Base-by-base conservation (phyloP, 208 protist genomes). In the Jaenimonas drosophilae region DNA sequence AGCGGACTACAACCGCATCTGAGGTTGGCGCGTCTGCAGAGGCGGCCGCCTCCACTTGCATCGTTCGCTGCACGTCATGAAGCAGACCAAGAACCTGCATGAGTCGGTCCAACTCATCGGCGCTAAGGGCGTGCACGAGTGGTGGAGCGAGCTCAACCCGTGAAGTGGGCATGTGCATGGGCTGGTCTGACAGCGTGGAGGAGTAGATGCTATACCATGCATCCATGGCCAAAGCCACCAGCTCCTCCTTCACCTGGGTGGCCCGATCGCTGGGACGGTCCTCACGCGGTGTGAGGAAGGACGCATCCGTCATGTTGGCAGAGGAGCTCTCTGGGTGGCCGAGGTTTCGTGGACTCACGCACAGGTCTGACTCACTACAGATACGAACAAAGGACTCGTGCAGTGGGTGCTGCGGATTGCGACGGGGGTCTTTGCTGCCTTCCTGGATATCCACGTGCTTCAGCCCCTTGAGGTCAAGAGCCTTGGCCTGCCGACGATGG, bases 151-250 rank as follows among this genome's bases (percentile, higher is more conserved):
- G 58, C 45, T 63, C 67, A 23, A 86, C 63, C n/a, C 34, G 45
- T 23, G 59, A 51, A n/a, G 70, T 86, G 44, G 76, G 64, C 71
- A 83, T 88, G 27, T 57, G 30, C 19, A 46, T 48, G 25, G 83
- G 76, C 27, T 70, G 32, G 24, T 80, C 62, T 24, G 83, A 66
- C 21, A 91, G 60, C 20, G 56, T 74, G 19, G 78, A 76, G 28
- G 77, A 88, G 67, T 91, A 91, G 2, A 80, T 70, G 16, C 49
- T 70, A 57, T 91, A 88, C 78, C 83, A 91, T 52, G 78, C 71
- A 40, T 91, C 83, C 63, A 91, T 80, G 16, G 83, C 78, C 43
- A 88, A 57, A 0, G 78, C 77, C 11, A 64, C 54, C 12, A 91
- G 70, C 60, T 88, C 83, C 29, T 59, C 64, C 36, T 66, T 49